phyloP scores from a whole-genome alignment of 2,329 filamentous ascomycete genomes.

The Paecilomyces formosus region DNA sequence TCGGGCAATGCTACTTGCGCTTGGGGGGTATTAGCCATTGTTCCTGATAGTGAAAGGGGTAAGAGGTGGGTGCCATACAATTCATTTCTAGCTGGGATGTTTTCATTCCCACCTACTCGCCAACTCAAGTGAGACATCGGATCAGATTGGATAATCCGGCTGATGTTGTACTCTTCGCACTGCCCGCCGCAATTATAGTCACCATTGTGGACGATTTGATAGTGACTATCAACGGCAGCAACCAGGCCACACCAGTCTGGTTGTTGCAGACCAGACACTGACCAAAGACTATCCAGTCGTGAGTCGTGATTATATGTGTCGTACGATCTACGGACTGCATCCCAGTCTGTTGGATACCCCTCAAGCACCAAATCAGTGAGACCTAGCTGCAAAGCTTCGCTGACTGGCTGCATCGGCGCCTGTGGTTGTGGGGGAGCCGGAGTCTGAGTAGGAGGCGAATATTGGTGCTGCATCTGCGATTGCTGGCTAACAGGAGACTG shows the following conservation, averaged over 20 bases:
- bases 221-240: constrained; percentile 39
- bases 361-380: constrained; percentile 29
- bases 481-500: constrained; percentile 19
- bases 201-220: constrained; percentile 31
- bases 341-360: constrained; percentile 33
- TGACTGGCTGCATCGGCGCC: constrained; percentile 14
- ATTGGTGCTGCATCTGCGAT: constrained; percentile 14
- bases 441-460: constrained; percentile 8
- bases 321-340: constrained; percentile 27
- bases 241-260: constrained; percentile 36
- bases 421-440: constrained; percentile 15
- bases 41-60: neutral
- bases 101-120: constrained; percentile 26
- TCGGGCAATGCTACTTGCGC: constrained; percentile 34
- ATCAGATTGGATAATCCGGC: constrained; percentile 29
- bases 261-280: constrained; percentile 33
- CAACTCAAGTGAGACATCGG: constrained; percentile 23
- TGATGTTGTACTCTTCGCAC: constrained; percentile 29
- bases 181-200: constrained; percentile 19
- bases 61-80: constrained; percentile 27
- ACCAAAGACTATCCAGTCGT: constrained; percentile 34
- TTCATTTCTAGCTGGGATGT: constrained; percentile 27
- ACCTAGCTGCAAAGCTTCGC: constrained; percentile 19
- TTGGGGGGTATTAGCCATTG: constrained; percentile 18
- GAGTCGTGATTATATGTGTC: constrained; percentile 32